Percentiles rank a stretch among this genome's conserved stretches.
Conservation (phyloP, 768 basidiomycete species). For the Tylopilus balloui region DNA sequence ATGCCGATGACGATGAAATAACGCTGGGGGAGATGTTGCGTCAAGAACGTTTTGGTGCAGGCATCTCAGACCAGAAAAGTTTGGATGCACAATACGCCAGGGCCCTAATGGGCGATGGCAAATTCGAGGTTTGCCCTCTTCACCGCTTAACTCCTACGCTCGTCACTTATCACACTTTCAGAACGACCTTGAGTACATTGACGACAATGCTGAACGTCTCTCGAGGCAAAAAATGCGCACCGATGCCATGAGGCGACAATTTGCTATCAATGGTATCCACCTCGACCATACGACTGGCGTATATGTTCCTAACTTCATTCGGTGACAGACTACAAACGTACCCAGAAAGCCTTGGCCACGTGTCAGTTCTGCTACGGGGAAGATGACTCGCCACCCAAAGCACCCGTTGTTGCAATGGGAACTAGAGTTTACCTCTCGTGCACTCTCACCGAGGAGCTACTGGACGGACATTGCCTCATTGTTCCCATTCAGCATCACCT, state of each 20-base stretch:
- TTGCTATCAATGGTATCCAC: conserved; percentile 86
- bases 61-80: conserved; percentile 86
- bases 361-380: conserved; percentile 92
- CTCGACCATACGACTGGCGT: neutral
- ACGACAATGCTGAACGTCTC: conserved; percentile 92
- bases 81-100: conserved; percentile 86
- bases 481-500: conserved; percentile 95
- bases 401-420: conserved; percentile 86
- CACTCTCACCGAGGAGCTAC: conserved; percentile 82
- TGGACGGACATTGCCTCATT: conserved; percentile 89
- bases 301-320: neutral
- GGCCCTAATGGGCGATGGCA: conserved; percentile 83
- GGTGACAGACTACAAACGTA: conserved; percentile 81
- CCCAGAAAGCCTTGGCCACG: conserved; percentile 81
- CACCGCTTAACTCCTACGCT: neutral
- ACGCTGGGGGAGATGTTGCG: conserved; percentile 90
- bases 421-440: conserved; percentile 89
- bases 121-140: conserved; percentile 61
- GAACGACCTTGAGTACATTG: conserved; percentile 91
- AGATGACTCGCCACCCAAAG: conserved; percentile 85
- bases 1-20: conserved; percentile 84
- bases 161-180: conserved; percentile 25
- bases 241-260: conserved; percentile 94
- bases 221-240: conserved; percentile 93
- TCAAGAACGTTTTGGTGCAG: conserved; percentile 87